phyloP scores from a whole-genome alignment of 2,329 filamentous ascomycete species.

The Colletotrichum liriopes region DNA sequence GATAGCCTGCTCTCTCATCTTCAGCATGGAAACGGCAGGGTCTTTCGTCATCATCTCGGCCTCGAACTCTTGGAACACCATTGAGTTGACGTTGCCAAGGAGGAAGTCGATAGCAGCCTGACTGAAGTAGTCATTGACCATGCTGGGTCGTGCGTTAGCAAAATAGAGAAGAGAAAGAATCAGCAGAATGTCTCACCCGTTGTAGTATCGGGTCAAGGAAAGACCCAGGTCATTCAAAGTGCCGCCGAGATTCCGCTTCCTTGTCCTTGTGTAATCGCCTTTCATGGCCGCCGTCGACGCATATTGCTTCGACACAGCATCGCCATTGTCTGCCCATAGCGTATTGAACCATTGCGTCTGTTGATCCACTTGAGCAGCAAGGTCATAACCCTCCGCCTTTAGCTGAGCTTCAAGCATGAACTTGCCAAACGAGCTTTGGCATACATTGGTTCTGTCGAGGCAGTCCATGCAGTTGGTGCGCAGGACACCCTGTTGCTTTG shows the following conservation, averaged over 20 bases:
- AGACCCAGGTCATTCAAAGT: constrained; percentile 92
- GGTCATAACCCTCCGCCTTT: constrained; percentile 80
- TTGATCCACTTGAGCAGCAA: constrained; percentile 82
- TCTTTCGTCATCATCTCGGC: constrained; percentile 94
- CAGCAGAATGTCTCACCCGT: constrained; percentile 65
- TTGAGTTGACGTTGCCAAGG: constrained; percentile 86
- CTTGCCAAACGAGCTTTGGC: constrained; percentile 91
- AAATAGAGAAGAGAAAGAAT: not conserved
- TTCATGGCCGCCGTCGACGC: constrained; percentile 96
- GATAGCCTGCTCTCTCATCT: constrained; percentile 89
- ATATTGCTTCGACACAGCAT: constrained; percentile 96
- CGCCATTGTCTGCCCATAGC: constrained; percentile 97
- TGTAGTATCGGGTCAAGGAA: constrained; percentile 84
- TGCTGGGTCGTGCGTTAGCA: constrained; percentile 68
- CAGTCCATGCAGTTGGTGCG: constrained; percentile 99
- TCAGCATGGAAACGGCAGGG: constrained; percentile 88
- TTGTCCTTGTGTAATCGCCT: constrained; percentile 93
- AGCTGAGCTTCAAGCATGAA: constrained; percentile 87
- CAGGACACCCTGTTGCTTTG: constrained; percentile 81
- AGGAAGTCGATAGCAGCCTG: constrained; percentile 96
- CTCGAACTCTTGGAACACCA: constrained; percentile 95
- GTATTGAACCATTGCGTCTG: constrained; percentile 95
- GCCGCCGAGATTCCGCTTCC: constrained; percentile 91
- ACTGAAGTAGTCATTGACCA: constrained; percentile 97
- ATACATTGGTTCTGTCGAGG: constrained; percentile 94